Base-by-base conservation (phyloP, 2,329 filamentous ascomycete species). In the Atkinsonella texensis region DNA sequence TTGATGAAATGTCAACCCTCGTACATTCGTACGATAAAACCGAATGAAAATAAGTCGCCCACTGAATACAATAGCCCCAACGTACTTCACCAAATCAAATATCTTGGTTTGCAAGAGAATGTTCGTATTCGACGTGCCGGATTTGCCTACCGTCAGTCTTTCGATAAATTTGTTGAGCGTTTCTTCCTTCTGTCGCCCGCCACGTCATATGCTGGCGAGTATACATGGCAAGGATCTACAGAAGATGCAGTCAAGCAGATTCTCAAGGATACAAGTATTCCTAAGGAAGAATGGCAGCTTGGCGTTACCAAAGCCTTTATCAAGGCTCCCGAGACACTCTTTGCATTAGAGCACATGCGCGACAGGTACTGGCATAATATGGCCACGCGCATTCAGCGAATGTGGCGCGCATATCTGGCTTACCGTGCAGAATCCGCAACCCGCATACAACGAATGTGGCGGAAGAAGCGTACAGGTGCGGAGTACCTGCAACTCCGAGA, bases 281-380 rank as follows among this genome's bases (percentile, higher is more conserved):
- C 93, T 0, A 76, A 84, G 32, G 93, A 97, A 61, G 93, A 98
- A 65, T 97, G 89, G 76, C 93, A 98, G 69, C 87, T 98, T 77
- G 93, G 93, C 70, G 87, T 93, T 5, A 91, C 87, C 1, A 98
- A 97, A 70, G 91, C 89, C 4, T 98, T 98, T 63, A 95, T 98
- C 73, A 97, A 98, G 70, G 90, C 93, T 0, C 93, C 93, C 0
- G 93, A 98, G 69, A 98, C 93, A 0, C 73, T 98, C 2, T 98
- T 98, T 63, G 93, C 93, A 2, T 74, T 98, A 11, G 93, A 98
- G 68, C 90, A 94, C 53, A 97, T 98, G 91, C 82, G 93, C 64
- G 93, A 98, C 65, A 79, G 88, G 52, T 98, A 97, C 70, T 97
- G 91, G 91, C 91, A 97, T 69, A 98, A 97, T 70, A 97, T 98